Percentiles rank a stretch among this genome's conserved stretches.
phyloP scores from a whole-genome alignment of 2,329 filamentous ascomycete species.

The Paecilomyces formosus region DNA sequence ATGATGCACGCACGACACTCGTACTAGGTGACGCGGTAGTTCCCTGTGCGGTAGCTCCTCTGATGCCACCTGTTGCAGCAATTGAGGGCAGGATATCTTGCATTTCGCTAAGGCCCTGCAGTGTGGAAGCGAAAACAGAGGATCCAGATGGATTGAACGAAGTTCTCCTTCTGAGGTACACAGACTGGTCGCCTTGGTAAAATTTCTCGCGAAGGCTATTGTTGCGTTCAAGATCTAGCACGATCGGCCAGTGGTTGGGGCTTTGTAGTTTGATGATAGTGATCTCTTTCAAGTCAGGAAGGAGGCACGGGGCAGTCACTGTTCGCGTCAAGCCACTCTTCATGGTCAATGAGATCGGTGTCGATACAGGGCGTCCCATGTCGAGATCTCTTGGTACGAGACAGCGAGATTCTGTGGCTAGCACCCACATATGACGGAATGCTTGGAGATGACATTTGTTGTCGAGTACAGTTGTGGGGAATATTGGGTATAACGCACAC shows the following conservation, averaged over 20 bases:
- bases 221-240: slow-evolving; percentile 63
- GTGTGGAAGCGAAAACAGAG: slow-evolving; percentile 64
- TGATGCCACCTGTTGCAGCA: slow-evolving; percentile 13
- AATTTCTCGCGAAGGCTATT: slow-evolving; percentile 58
- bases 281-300: slow-evolving; percentile 39
- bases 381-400: slow-evolving; percentile 81
- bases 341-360: slow-evolving; percentile 62
- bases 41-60: slow-evolving; percentile 16
- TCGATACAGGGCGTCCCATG: slow-evolving; percentile 68
- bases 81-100: slow-evolving; percentile 35
- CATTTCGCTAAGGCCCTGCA: slow-evolving; percentile 63
- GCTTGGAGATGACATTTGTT: slow-evolving; percentile 93
- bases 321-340: slow-evolving; percentile 29
- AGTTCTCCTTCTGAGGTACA: slow-evolving; percentile 66
- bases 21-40: slow-evolving; percentile 13
- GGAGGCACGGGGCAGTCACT: slow-evolving; percentile 49
- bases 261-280: slow-evolving; percentile 30
- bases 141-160: slow-evolving; percentile 53
- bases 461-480: slow-evolving; percentile 81
- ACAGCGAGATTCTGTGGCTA: slow-evolving; percentile 84
- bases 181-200: slow-evolving; percentile 55
- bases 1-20: slow-evolving; percentile 21
- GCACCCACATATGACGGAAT: slow-evolving; percentile 93
- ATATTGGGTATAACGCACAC: slow-evolving; percentile 88
- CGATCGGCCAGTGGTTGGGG: slow-evolving; percentile 72